Evolutionary conservation across 805 yeast genomes (phyloP), one percentile per base, ranked within the genome.

Genomic region (Wickerhamiella australiensis): DNA sequence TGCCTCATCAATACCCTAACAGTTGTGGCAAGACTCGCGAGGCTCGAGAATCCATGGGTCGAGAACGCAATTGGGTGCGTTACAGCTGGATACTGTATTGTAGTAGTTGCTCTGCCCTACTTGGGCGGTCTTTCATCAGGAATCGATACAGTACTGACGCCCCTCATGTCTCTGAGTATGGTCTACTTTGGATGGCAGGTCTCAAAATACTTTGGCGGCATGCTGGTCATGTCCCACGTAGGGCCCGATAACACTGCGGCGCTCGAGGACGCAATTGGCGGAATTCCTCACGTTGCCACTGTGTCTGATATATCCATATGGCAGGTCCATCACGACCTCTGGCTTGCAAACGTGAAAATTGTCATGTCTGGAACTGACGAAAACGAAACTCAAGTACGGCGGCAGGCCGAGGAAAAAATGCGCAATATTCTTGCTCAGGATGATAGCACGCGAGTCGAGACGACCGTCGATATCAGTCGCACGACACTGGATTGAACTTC

Each of bases 301-400:
- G 66, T 66, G 31, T 52, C 57, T 7, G 63, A 64, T 22, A 54
- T 65, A 25, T 56, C 65, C 18, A 56, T 69, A 46, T 69, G 72
- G 71, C 72, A 68, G 58, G 73, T 69, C 31, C 74, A 69, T 51
- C 65, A 68, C 49, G 68, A 62, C 15, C 59, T 70, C 36, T 69
- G 69, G 66, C 61, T 69, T 22, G 69, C 68, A n/a, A 57, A 60
- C 31, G 56, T 67, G 58, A 56, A 59, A 18, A 56, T 70, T 17
- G 53, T 53, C 23, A 60, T 68, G 58, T 41, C 56, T 5, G 70
- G 72, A 33, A 50, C 59, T 17, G 53, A 56, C 35, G 61, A 52
- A 5, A 67, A 65, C 45, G 68, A 65, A 53, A 51, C 55, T 5
- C 54, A 57, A 3, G 58, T 67, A 13, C 61, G 70, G n/a, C 53